phyloP scores from a whole-genome alignment of 2,329 filamentous ascomycete species.

The Cercospora sesami region DNA sequence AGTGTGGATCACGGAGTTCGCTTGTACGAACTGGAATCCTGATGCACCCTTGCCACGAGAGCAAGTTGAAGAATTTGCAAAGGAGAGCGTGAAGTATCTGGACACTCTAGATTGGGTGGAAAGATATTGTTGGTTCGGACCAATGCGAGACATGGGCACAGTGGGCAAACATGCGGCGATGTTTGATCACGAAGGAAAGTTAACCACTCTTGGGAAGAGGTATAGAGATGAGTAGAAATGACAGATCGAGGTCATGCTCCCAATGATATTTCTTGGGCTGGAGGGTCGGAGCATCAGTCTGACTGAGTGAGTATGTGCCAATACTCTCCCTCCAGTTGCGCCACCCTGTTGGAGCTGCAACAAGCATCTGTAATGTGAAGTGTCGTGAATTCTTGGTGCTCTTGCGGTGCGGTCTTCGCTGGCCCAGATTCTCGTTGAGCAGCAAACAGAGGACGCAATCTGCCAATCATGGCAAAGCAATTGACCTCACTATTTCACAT shows the following conservation, averaged over 20 bases:
- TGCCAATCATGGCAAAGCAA: neutral
- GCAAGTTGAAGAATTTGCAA: constrained; percentile 36
- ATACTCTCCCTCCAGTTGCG: neutral
- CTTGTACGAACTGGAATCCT: constrained; percentile 38
- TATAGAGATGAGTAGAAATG: constrained; percentile 33
- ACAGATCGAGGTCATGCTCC: neutral
- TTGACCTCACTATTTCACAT: neutral
- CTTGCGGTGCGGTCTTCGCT: neutral
- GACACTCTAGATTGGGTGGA: constrained; percentile 39
- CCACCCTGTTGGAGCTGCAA: neutral
- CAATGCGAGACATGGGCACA: constrained; percentile 36
- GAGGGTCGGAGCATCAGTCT: neutral
- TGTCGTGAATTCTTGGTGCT: neutral
- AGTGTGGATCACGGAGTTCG: constrained; percentile 40
- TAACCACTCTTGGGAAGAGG: constrained; percentile 36
- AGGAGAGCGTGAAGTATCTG: constrained; percentile 34
- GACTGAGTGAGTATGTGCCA: neutral
- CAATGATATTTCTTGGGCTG: neutral
- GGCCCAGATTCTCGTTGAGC: neutral
- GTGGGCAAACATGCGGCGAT: constrained; percentile 37
- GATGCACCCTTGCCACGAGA: constrained; percentile 29
- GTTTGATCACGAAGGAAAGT: constrained; percentile 36
- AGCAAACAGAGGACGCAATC: neutral
- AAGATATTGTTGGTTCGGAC: constrained; percentile 39
- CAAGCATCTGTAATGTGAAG: neutral